Conservation (phyloP, 2,329 filamentous ascomycete genomes). For the Trichoderma arundinaceum region DNA sequence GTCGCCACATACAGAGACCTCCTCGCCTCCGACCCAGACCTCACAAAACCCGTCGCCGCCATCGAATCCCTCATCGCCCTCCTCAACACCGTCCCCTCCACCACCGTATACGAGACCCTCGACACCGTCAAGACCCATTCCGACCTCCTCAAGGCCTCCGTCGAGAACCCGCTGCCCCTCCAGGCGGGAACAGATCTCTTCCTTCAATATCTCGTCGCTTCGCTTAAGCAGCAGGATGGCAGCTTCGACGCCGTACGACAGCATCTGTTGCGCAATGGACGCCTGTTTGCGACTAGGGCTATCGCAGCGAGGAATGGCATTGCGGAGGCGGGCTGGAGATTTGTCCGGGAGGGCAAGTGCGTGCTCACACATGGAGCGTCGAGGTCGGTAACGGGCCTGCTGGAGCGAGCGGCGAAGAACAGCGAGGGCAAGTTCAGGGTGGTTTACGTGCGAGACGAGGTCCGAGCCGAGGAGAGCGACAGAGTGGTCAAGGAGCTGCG, state of each 20-base stretch:
- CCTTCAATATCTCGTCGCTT: slow-evolving; percentile 87
- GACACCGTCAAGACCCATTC: slow-evolving; percentile 81
- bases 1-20: slow-evolving; percentile 61
- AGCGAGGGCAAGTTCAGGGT: slow-evolving; percentile 75
- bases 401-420: slow-evolving; percentile 70
- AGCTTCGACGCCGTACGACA: slow-evolving; percentile 79
- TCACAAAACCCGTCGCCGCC: slow-evolving; percentile 94
- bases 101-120: slow-evolving; percentile 92
- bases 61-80: slow-evolving; percentile 90
- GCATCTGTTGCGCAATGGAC: slow-evolving; percentile 84
- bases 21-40: slow-evolving; percentile 71
- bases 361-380: slow-evolving; percentile 93
- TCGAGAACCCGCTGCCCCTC: slow-evolving; percentile 88
- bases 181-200: slow-evolving; percentile 95
- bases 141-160: slow-evolving; percentile 74
- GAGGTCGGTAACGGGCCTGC: slow-evolving; percentile 77
- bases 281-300: slow-evolving; percentile 84
- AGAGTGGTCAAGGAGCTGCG: slow-evolving; percentile 74
- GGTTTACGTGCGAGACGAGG: slow-evolving; percentile 73
- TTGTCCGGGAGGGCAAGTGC: slow-evolving; percentile 77
- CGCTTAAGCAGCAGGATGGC: slow-evolving; percentile 61
- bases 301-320: slow-evolving; percentile 86
- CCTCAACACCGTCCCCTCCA: slow-evolving; percentile 77
- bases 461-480: slow-evolving; percentile 65
- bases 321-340: slow-evolving; percentile 76